Conservation (phyloP, 2,329 filamentous ascomycete genomes). For the Hypoxylon sp. region DNA sequence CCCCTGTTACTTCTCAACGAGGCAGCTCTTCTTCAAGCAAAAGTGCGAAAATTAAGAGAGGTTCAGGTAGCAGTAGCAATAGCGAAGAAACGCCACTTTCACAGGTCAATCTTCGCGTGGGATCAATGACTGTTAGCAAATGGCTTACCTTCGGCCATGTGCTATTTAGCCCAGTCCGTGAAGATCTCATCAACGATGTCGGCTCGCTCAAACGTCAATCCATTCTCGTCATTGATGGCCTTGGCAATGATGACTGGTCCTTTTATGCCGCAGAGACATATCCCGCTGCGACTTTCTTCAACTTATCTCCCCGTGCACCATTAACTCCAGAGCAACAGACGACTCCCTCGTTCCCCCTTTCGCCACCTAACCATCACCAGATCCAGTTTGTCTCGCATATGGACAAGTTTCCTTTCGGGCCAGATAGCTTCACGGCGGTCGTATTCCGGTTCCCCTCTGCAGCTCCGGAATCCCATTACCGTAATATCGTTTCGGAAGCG, state of each 20-base stretch:
- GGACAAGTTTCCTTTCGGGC: conserved; percentile 80
- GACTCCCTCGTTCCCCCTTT: conserved; percentile 66
- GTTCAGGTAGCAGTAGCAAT: conserved; percentile 63
- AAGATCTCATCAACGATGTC: conserved; percentile 73
- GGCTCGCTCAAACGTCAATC: conserved; percentile 70
- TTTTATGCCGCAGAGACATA: conserved; percentile 89
- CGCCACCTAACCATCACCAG: conserved; percentile 81
- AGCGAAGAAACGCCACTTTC: conserved; percentile 74
- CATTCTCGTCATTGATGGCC: conserved; percentile 84
- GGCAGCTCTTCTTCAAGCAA: conserved; percentile 55
- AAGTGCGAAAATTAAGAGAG: conserved; percentile 53
- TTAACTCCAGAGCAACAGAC: conserved; percentile 62
- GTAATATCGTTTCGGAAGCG: conserved; percentile 80
- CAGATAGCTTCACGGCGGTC: conserved; percentile 81
- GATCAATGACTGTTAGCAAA: conserved; percentile 87
- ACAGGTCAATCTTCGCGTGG: conserved; percentile 82
- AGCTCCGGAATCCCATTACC: conserved; percentile 77
- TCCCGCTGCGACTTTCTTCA: conserved; percentile 81
- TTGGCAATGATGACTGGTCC: conserved; percentile 91
- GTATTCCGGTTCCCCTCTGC: conserved; percentile 83
- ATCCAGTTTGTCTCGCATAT: conserved; percentile 75
- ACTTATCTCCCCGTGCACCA: conserved; percentile 74
- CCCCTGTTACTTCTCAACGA: conserved; percentile 43
- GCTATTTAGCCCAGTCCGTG: conserved; percentile 83
- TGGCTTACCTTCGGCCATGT: conserved; percentile 90